Evolutionary conservation across 192 early-diverging fungal species (phyloP), one percentile per base, ranked within the genome.

Genomic region (Coemansia sp.): DNA sequence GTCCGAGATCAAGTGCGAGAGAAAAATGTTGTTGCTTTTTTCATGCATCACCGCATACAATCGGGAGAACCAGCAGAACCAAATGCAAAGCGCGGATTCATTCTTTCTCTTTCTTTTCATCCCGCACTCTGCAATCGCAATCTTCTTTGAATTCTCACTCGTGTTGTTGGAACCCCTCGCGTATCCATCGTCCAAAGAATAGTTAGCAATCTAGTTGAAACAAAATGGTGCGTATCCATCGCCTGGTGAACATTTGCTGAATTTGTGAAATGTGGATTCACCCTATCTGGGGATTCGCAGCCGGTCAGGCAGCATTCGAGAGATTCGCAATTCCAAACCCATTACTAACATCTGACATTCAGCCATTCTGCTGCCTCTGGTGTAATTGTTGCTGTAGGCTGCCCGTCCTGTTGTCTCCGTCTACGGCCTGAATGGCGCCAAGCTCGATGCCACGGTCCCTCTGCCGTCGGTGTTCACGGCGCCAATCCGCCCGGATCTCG

Each of bases 401-500:
- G 82, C 82, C 56, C 89, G 94, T 86, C 97, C 95, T 75, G 88
- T 92, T 74, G 92, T 98, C 74, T 92, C 89, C 74, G 92, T 99
- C 62, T 96, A 89, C 88, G 84, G 90, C 84, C 89, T 89, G 56
- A 80, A 86, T 67, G 94, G 93, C 74, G 85, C 86, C 76, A 86
- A 87, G 83, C 86, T 86, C 71, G 85, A 84, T 64, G 88, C 84
- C 71, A 95, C 93, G 70, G 84, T 92, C 63, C 79, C 90, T 61
- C 89, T 96, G 54, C 96, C 96, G 49, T 88, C 90, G 53, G 95
- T 98, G 65, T 97, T 98, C 90, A 92, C 87, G 73, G 93, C 97
- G 63, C 96, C 97, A 64, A 98, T 98, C 86, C 90, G 95, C 83
- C 91, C 95, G 67, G 96, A 98, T 74, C 89, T 98, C 75, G 93